These are phyloP conservation scores for Spiraea crenata DNA, from an alignment of 331 rosid species.

Conservation along the genomic window DNA sequence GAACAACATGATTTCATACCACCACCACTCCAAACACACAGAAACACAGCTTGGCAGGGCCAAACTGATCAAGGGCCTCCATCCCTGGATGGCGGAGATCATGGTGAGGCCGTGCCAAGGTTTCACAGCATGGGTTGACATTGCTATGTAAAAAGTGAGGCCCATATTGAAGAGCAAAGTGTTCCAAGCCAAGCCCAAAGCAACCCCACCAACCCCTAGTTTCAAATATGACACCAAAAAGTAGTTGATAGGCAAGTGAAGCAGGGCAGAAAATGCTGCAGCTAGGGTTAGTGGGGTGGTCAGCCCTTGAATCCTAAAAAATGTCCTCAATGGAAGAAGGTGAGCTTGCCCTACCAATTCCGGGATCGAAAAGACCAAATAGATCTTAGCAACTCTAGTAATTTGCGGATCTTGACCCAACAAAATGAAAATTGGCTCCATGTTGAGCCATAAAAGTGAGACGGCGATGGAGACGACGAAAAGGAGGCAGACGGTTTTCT, in stretches of 20 bases:
- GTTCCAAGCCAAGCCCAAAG: slow-evolving; percentile 76
- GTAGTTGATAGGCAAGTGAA: slow-evolving; percentile 74
- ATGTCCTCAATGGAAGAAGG: slow-evolving; percentile 59
- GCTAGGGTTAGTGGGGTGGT: slow-evolving; percentile 67
- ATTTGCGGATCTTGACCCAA: slow-evolving; percentile 85
- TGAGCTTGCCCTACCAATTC: slow-evolving; percentile 85
- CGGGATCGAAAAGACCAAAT: slow-evolving; percentile 73
- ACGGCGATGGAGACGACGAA: slow-evolving; percentile 66
- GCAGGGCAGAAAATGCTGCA: slow-evolving; percentile 59
- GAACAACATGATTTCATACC: slow-evolving; percentile 92
- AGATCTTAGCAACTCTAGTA: slow-evolving; percentile 72
- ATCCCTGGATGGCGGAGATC: slow-evolving; percentile 56
- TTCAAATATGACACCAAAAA: slow-evolving; percentile 53
- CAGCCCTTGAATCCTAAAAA: slow-evolving; percentile 83
- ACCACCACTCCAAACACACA: slow-evolving; percentile 97
- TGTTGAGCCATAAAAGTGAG: slow-evolving; percentile 63
- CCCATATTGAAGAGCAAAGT: slow-evolving; percentile 62
- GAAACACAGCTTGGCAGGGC: slow-evolving; percentile 84
- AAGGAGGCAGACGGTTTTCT: slow-evolving; percentile 70
- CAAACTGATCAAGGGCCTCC: slow-evolving; percentile 65
- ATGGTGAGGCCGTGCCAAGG: slow-evolving; percentile 74
- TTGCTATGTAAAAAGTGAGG: slow-evolving; percentile 49
- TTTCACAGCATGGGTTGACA: slow-evolving; percentile 63
- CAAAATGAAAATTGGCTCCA: slow-evolving; percentile 57
- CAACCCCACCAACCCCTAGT: slow-evolving; percentile 75